phyloP scores from a whole-genome alignment of 805 yeast species.

The Barnettozyma botsteinii region DNA sequence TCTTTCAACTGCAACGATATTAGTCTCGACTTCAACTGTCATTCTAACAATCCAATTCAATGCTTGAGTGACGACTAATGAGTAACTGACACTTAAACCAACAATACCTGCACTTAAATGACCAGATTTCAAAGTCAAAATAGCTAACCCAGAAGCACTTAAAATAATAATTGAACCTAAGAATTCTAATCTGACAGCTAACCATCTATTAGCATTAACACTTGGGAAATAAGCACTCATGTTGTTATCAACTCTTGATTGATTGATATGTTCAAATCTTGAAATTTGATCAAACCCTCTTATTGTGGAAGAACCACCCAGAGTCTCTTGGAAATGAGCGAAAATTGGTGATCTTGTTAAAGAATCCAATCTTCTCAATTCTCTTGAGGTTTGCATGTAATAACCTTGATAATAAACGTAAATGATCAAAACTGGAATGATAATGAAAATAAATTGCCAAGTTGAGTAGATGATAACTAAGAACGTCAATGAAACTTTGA shows the following conservation, averaged over 20 bases:
- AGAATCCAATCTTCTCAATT: slow-evolving; percentile 75
- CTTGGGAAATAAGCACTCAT: slow-evolving; percentile 92
- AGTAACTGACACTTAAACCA: slow-evolving; percentile 91
- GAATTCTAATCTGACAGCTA: slow-evolving; percentile 89
- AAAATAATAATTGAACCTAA: slow-evolving; percentile 86
- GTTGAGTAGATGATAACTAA: slow-evolving; percentile 79
- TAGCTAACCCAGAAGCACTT: slow-evolving; percentile 78
- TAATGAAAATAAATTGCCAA: slow-evolving; percentile 73
- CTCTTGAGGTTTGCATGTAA: slow-evolving; percentile 73
- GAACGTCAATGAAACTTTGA: slow-evolving; percentile 69
- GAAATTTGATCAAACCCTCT: slow-evolving; percentile 65
- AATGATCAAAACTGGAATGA: slow-evolving; percentile 61
- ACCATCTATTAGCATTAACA: slow-evolving; percentile 93
- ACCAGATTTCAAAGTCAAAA: slow-evolving; percentile 54
- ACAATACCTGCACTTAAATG: slow-evolving; percentile 81
- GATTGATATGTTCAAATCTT: slow-evolving; percentile 60
- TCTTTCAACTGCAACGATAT: slow-evolving; percentile 95
- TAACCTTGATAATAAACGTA: slow-evolving; percentile 72
- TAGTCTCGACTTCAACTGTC: slow-evolving; percentile 98
- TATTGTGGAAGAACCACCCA: slow-evolving; percentile 69
- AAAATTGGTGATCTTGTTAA: slow-evolving; percentile 74
- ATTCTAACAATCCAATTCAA: slow-evolving; percentile 97
- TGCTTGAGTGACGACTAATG: slow-evolving; percentile 87
- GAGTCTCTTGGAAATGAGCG: slow-evolving; percentile 80
- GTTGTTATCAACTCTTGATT: slow-evolving; percentile 72